Evolutionary conservation across 2,329 filamentous ascomycete species (phyloP).

Genomic region (Neonectria neomacrospora): DNA sequence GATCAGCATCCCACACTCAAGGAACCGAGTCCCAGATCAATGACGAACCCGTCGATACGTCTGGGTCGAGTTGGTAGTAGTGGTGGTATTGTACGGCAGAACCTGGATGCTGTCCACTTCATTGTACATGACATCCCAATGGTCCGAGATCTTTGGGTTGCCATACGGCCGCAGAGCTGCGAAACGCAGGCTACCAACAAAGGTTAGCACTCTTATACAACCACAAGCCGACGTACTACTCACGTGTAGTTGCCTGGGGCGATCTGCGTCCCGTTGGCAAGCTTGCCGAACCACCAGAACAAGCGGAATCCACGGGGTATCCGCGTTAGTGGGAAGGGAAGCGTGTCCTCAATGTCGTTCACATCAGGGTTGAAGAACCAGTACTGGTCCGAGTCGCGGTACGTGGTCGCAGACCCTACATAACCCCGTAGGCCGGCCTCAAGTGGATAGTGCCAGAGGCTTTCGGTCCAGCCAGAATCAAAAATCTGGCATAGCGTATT

Average conservation of each 20-base stretch:
- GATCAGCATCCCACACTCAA: background rate
- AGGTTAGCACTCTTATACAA: slow-evolving; percentile 20
- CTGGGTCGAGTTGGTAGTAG: slow-evolving; percentile 41
- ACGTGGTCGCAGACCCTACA: slow-evolving; percentile 56
- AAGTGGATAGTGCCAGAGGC: slow-evolving; percentile 56
- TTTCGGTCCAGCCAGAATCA: slow-evolving; percentile 51
- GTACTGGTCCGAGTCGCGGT: slow-evolving; percentile 48
- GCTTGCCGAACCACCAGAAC: slow-evolving; percentile 57
- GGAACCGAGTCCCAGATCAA: background rate
- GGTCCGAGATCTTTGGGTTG: slow-evolving; percentile 52
- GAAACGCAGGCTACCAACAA: slow-evolving; percentile 51
- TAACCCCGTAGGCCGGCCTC: slow-evolving; percentile 52
- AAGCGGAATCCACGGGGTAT: slow-evolving; percentile 48
- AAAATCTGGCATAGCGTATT: slow-evolving; percentile 49
- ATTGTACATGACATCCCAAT: slow-evolving; percentile 54
- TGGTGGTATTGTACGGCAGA: slow-evolving; percentile 45
- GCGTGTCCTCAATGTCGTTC: slow-evolving; percentile 53
- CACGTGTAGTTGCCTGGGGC: slow-evolving; percentile 55
- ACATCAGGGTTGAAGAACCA: slow-evolving; percentile 50
- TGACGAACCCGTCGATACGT: slow-evolving; percentile 27
- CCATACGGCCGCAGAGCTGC: slow-evolving; percentile 56
- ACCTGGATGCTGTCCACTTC: slow-evolving; percentile 50
- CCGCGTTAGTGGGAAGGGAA: slow-evolving; percentile 51
- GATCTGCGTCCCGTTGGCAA: slow-evolving; percentile 55
- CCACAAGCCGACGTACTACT: slow-evolving; percentile 28